These are phyloP conservation scores for Serendipita sp. DNA, from an alignment of 768 basidiomycete genomes.

Conservation along the genomic window DNA sequence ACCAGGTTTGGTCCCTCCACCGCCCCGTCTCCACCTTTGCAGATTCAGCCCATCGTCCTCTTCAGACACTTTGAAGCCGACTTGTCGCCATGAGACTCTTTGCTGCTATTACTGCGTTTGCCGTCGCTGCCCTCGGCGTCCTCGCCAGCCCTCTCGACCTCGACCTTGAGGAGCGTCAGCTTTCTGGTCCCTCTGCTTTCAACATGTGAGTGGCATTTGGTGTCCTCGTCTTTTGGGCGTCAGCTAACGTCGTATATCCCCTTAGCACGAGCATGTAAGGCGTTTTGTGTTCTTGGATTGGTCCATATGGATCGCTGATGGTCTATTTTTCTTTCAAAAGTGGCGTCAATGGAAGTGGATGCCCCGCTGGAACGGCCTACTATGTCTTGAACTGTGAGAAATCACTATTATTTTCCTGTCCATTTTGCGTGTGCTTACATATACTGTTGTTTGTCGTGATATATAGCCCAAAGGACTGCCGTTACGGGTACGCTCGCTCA, in stretches of 20 bases:
- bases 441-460: no score
- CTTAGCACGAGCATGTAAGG: conserved; percentile 5
- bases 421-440: no score
- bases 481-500: background rate
- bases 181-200: background rate
- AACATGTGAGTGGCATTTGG: background rate
- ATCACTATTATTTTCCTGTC: no score
- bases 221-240: background rate
- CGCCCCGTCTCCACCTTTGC: no score
- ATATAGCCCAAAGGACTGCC: background rate
- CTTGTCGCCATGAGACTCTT: background rate
- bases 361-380: background rate
- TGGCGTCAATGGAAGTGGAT: background rate
- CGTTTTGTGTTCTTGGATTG: background rate
- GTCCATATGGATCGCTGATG: no score
- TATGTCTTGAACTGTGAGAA: no score
- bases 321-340: background rate
- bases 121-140: background rate
- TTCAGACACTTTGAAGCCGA: background rate
- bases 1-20: no score
- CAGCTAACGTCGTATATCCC: background rate
- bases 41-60: no score
- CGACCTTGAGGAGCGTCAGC: background rate
- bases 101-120: background rate
- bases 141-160: background rate